Base-by-base conservation (phyloP, 2,329 filamentous ascomycete species). In the Colletotrichum cereale region DNA sequence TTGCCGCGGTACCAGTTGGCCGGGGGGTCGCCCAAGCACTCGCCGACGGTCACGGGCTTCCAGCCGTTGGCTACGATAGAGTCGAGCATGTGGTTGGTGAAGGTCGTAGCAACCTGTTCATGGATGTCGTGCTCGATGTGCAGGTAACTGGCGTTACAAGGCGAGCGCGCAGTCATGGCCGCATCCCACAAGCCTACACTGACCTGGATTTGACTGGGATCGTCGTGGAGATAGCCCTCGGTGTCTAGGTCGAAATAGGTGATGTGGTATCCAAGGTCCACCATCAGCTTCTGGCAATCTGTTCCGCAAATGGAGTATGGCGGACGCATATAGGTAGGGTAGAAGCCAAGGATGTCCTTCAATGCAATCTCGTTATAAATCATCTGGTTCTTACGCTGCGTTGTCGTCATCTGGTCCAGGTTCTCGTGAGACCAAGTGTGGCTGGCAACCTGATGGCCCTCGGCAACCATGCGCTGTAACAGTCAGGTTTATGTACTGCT, bases 401-500 rank as follows among this genome's bases (percentile, higher is more conserved):
- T 66, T 5, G 78, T 77, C 4, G 75, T 79, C 66, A 85, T 69
- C 31, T 76, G 73, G 57, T 77, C 79, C 5, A 85, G 78, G 72
- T 86, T 81, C 63, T 81, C 76, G 74, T 87, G 85, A 10, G 82
- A 82, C 82, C 82, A 86, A 1, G 84, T 86, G 74, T 87, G 85
- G 66, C 82, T 83, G 50, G 80, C 85, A 50, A 87, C 77, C 66
- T 87, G 85, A 73, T 87, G 85, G n/a, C 85, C 84, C 42, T 82
- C 80, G 5, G 74, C 74, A 57, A 82, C 74, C 82, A 86, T 86
- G 26, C 82, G 79, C 74, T 84, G 77, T 0, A 5, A 5, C 10
- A 10, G 63, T 71, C 10, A 71, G 56, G 42, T 14, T 2, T 5
- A 3, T 5, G 2, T 10, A 8, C 8, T 21, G 14, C 14, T 2